phyloP scores from a whole-genome alignment of 805 yeast genomes.

The Kodamaea kakaduensis region DNA sequence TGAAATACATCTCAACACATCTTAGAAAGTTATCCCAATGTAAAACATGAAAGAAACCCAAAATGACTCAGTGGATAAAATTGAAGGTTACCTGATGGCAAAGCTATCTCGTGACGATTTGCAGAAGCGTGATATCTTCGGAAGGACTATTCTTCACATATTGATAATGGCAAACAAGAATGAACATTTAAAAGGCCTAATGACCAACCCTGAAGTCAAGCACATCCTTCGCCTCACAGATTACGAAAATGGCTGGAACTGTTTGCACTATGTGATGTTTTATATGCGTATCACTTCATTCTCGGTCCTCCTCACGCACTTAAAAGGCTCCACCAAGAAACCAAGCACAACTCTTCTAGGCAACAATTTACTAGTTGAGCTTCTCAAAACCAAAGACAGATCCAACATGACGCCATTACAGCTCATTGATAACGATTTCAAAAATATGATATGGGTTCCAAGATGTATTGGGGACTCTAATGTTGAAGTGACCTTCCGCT shows the following conservation, averaged over 20 bases:
- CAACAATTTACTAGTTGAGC: slow-evolving; percentile 27
- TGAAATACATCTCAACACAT: neutral
- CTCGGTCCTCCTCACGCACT: slow-evolving; percentile 30
- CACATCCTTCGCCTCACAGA: slow-evolving; percentile 44
- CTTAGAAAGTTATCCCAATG: too few relatives aligned
- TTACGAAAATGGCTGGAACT: slow-evolving; percentile 77
- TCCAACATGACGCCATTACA: slow-evolving; percentile 73
- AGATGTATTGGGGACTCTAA: slow-evolving; percentile 34
- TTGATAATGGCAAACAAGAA: slow-evolving; percentile 47
- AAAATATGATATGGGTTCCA: slow-evolving; percentile 43
- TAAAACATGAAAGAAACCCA: neutral
- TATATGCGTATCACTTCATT: slow-evolving; percentile 56
- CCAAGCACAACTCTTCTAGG: slow-evolving; percentile 12
- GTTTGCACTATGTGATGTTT: slow-evolving; percentile 66
- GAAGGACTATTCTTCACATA: slow-evolving; percentile 61
- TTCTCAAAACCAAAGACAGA: slow-evolving; percentile 61
- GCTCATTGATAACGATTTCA: slow-evolving; percentile 46
- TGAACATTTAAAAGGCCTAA: slow-evolving; percentile 43
- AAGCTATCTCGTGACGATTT: slow-evolving; percentile 36
- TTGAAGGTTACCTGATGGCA: slow-evolving; percentile 2
- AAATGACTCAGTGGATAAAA: neutral
- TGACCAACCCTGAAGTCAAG: slow-evolving; percentile 48
- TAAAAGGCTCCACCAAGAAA: slow-evolving; percentile 15
- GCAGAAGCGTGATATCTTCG: slow-evolving; percentile 60
- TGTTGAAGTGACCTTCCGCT: slow-evolving; percentile 20